Conservation (phyloP, 257 asterid species). For the Avicennia marina region DNA sequence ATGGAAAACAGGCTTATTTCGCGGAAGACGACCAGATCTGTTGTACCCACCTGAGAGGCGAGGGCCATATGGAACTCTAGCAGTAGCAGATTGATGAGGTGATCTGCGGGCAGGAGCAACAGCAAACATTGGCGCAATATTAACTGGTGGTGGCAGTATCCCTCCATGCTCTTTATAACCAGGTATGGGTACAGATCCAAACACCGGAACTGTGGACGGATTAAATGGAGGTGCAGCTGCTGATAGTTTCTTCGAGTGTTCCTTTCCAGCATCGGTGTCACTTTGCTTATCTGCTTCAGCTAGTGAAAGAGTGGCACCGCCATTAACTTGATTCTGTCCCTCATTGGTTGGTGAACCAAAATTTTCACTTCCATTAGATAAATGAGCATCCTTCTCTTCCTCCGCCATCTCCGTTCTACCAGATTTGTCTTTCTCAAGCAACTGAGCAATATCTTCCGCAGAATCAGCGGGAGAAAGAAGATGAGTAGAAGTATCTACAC, state of each 20-base stretch:
- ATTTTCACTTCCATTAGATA: slow-evolving; percentile 19
- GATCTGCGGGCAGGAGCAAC: slow-evolving; percentile 66
- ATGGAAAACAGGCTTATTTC: slow-evolving; percentile 53
- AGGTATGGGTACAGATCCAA: slow-evolving; percentile 51
- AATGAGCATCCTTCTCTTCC: slow-evolving; percentile 21
- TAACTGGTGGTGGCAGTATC: slow-evolving; percentile 62
- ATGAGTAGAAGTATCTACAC: slow-evolving; percentile 22
- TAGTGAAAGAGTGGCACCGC: slow-evolving; percentile 23
- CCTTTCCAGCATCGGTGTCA: slow-evolving; percentile 52
- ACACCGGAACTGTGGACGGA: slow-evolving; percentile 54
- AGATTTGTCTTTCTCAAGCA: slow-evolving; percentile 32
- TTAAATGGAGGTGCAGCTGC: slow-evolving; percentile 86
- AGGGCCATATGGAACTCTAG: slow-evolving; percentile 79
- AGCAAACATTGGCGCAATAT: slow-evolving; percentile 49
- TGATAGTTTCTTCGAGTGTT: slow-evolving; percentile 62
- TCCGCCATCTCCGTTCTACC: slow-evolving; percentile 24
- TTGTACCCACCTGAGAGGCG: slow-evolving; percentile 68
- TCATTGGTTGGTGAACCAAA: slow-evolving; percentile 24
- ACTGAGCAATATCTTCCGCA: slow-evolving; percentile 16
- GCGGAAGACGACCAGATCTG: slow-evolving; percentile 58
- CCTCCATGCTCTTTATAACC: slow-evolving; percentile 68
- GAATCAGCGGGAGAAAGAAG: slow-evolving; percentile 18
- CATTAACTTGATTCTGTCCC: slow-evolving; percentile 29
- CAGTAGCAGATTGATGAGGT: slow-evolving; percentile 76
- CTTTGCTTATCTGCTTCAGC: slow-evolving; percentile 47